A percentile compares a stretch with the other conserved stretches of the same genome.
Evolutionary conservation across 2,329 filamentous ascomycete genomes (phyloP).

Genomic region (Orbilia javanica): DNA sequence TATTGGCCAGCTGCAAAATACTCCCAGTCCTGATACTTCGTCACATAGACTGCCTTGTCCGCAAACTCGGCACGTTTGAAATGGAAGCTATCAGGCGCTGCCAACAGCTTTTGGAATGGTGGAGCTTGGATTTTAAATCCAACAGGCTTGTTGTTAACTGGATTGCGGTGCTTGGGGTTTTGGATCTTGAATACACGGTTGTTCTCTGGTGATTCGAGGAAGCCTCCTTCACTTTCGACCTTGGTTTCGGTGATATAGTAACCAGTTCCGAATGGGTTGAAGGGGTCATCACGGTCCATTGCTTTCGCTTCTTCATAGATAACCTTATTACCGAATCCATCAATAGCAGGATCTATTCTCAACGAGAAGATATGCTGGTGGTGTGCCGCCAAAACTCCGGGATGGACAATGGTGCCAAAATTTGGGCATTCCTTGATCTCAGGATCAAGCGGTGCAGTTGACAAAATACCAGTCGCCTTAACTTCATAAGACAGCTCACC

Average conservation of each 20-base stretch:
- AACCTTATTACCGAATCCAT: constrained; percentile 71
- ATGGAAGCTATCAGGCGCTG: constrained; percentile 68
- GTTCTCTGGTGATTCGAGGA: constrained; percentile 67
- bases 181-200: constrained; percentile 73
- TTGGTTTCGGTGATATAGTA: constrained; percentile 60
- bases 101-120: constrained; percentile 72
- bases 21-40: constrained; percentile 70
- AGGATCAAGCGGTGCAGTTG: constrained; percentile 76
- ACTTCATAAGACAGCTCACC: constrained; percentile 77
- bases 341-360: constrained; percentile 74
- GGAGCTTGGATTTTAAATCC: constrained; percentile 72
- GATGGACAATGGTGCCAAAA: constrained; percentile 75
- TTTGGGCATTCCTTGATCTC: constrained; percentile 73
- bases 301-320: constrained; percentile 73
- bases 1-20: constrained; percentile 71
- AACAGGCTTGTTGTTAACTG: constrained; percentile 70
- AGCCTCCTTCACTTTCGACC: constrained; percentile 64
- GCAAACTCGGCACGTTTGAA: constrained; percentile 70
- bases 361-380: constrained; percentile 83
- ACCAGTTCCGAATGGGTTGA: constrained; percentile 70
- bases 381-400: constrained; percentile 76
- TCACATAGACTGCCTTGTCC: constrained; percentile 71
- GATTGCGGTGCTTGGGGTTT: constrained; percentile 69
- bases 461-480: constrained; percentile 77
- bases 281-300: constrained; percentile 70